Percentiles rank a stretch among this genome's conserved stretches.
phyloP scores from a whole-genome alignment of 257 asterid genomes.

The Forsythia suspensa region DNA sequence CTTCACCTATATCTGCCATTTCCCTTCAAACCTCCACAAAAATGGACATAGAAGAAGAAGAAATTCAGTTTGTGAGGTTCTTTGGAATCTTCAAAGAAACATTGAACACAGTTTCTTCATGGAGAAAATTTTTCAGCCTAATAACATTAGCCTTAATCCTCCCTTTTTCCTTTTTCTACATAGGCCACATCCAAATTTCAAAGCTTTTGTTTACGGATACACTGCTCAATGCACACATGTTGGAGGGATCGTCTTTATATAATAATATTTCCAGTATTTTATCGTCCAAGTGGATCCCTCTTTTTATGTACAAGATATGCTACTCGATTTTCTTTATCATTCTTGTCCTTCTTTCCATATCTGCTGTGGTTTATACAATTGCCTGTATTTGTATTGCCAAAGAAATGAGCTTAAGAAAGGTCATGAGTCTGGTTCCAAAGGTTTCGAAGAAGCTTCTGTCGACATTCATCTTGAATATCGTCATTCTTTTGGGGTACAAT shows the following conservation, averaged over 20 bases:
- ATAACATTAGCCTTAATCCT: slow-evolving; percentile 46
- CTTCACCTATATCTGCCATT: too few relatives aligned
- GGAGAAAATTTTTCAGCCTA: slow-evolving; percentile 60
- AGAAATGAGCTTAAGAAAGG: slow-evolving; percentile 51
- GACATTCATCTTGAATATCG: slow-evolving; percentile 59
- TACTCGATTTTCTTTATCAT: slow-evolving; percentile 60
- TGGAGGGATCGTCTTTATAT: slow-evolving; percentile 41
- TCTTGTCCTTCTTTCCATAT: slow-evolving; percentile 67
- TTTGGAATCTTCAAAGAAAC: slow-evolving; percentile 67
- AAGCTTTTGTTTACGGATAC: slow-evolving; percentile 52
- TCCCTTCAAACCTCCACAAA: too few relatives aligned
- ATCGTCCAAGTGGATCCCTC: slow-evolving; percentile 52
- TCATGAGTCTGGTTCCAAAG: slow-evolving; percentile 63
- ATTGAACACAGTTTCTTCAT: slow-evolving; percentile 41
- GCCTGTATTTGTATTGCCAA: slow-evolving; percentile 73
- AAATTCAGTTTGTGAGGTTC: slow-evolving; percentile 70
- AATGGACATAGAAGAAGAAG: slow-evolving; percentile 87
- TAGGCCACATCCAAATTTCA: slow-evolving; percentile 65
- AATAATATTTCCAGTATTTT: slow-evolving; percentile 31
- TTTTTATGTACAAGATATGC: slow-evolving; percentile 53
- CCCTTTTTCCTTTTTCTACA: slow-evolving; percentile 75
- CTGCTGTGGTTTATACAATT: slow-evolving; percentile 82
- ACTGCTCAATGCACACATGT: slow-evolving; percentile 37
- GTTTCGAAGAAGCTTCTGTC: slow-evolving; percentile 74
- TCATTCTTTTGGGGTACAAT: slow-evolving; percentile 46